phyloP scores from a whole-genome alignment of 192 early-diverging fungal species.

The Mortierella hygrophila region DNA sequence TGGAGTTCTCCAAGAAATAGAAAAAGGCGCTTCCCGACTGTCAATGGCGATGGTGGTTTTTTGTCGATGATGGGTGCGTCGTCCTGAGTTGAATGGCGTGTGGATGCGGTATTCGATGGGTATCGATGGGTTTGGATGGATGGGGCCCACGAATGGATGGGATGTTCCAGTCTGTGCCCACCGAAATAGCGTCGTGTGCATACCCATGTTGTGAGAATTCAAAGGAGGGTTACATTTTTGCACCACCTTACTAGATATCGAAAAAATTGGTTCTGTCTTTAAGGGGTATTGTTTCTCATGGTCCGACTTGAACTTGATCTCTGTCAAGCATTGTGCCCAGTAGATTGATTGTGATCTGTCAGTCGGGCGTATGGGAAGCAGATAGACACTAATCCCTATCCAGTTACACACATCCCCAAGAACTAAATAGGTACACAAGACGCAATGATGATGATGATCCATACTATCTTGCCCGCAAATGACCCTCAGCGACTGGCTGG shows the following conservation, averaged over 20 bases:
- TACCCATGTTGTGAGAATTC: slow-evolving; percentile 12
- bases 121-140: slow-evolving; percentile 14
- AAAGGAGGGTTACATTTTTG: slow-evolving; percentile 12
- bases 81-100: neutral
- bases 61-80: neutral
- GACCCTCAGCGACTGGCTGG: neutral
- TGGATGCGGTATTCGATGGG: neutral
- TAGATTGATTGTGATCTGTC: neutral
- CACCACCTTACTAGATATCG: neutral
- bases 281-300: neutral
- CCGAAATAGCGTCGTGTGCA: neutral
- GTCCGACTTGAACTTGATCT: neutral
- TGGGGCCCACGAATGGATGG: slow-evolving; percentile 19
- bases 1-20: neutral
- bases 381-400: no score
- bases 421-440: no score
- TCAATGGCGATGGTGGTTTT: neutral
- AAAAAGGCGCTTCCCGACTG: neutral
- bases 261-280: neutral
- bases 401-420: no score
- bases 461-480: neutral
- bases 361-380: neutral
- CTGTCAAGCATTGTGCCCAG: no score
- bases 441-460: neutral
- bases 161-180: neutral